Evolutionary conservation across 768 basidiomycete species (phyloP).

Genomic region (Terana coerulea): DNA sequence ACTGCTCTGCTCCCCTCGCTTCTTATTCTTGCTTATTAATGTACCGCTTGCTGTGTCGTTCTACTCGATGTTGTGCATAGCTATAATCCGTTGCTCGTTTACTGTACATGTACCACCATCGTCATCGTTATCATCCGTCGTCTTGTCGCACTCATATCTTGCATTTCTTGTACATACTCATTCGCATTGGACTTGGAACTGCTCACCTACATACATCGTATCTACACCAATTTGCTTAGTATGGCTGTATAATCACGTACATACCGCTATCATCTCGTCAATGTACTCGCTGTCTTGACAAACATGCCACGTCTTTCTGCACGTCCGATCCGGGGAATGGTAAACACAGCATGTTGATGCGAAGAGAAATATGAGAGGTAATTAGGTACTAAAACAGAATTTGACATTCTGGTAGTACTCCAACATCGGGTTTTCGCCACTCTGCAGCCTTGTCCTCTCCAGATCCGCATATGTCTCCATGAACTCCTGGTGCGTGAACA

Average conservation of each 20-base stretch:
- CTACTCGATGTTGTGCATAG: background rate
- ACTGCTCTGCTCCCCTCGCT: no score
- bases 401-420: conserved; percentile 93
- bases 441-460: conserved; percentile 62
- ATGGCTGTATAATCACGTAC: no score
- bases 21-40: background rate
- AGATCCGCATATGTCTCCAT: conserved; percentile 81
- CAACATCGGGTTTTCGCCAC: conserved; percentile 86
- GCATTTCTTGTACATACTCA: conserved; percentile 2
- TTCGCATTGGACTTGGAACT: background rate
- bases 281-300: no score
- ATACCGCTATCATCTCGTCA: no score
- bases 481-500: conserved; percentile 89
- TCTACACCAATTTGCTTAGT: no score
- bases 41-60: background rate
- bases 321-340: no score
- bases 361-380: no score
- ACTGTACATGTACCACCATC: background rate
- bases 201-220: no score
- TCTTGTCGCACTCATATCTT: no score
- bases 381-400: conserved; percentile 77
- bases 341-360: no score
- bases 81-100: background rate
- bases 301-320: no score
- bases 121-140: no score